Percentiles rank a stretch among this genome's conserved stretches.
phyloP scores from a whole-genome alignment of 768 basidiomycete species.

The Ramaria rubella region DNA sequence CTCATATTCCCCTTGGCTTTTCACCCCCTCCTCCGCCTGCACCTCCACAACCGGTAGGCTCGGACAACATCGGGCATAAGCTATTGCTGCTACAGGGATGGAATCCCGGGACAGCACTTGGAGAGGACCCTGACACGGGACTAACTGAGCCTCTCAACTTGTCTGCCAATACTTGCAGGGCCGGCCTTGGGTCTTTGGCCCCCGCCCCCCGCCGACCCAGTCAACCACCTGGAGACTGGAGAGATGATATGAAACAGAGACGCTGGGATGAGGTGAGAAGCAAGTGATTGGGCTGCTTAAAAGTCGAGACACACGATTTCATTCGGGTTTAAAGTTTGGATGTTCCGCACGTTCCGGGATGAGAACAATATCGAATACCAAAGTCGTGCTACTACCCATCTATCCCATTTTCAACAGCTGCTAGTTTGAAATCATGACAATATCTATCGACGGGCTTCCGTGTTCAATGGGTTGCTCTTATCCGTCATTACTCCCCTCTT shows the following conservation, averaged over 20 bases:
- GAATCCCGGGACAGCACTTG: constrained; percentile 56
- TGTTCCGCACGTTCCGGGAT: no score
- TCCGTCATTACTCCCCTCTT: no score
- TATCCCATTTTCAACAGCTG: no score
- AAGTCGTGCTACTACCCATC: no score
- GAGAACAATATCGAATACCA: no score
- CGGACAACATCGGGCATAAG: constrained; percentile 59
- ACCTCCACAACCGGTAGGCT: constrained; percentile 43
- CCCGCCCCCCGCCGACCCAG: constrained; percentile 18
- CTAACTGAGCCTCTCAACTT: constrained; percentile 55
- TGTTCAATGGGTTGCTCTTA: no score
- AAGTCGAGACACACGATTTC: no score
- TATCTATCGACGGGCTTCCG: no score
- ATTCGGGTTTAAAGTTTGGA: no score
- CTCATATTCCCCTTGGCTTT: constrained; percentile 10
- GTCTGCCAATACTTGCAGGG: constrained; percentile 35
- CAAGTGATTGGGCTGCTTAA: neutral
- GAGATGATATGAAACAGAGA: constrained; percentile 34
- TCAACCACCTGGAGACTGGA: constrained; percentile 30
- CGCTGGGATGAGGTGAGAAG: constrained; percentile 30
- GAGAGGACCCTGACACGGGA: constrained; percentile 25
- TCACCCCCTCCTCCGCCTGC: constrained; percentile 15
- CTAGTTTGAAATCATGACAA: no score
- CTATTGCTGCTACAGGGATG: constrained; percentile 72
- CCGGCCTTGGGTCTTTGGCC: constrained; percentile 48